Evolutionary conservation across 106 monocot species (phyloP).

Genomic region (Dendrobium nobile): DNA sequence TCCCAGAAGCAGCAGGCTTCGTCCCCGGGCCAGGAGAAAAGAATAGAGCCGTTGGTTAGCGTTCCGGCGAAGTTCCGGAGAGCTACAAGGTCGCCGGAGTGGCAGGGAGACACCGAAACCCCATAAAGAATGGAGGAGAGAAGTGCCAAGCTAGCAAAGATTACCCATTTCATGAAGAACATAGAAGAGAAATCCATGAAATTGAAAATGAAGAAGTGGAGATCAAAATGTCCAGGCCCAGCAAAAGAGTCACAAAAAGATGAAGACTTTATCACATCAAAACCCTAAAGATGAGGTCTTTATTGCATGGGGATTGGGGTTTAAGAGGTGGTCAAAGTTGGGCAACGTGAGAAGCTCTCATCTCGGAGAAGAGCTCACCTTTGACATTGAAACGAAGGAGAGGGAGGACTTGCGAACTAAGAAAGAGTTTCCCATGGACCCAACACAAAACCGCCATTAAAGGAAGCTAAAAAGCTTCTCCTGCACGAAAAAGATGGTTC

Average conservation of each 20-base stretch:
- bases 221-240: not conserved
- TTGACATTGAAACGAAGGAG: not conserved
- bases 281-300: not conserved
- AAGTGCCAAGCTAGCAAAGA: not conserved
- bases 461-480: not conserved
- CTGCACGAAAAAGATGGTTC: not conserved
- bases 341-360: not conserved
- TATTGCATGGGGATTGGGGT: slow-evolving; percentile 1
- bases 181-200: not conserved
- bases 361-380: not conserved
- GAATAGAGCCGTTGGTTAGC: slow-evolving; percentile 26
- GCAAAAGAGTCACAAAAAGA: not conserved
- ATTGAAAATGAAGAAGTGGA: not conserved
- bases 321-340: not conserved
- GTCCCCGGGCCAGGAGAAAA: slow-evolving; percentile 15
- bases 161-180: not conserved
- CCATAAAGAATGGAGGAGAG: not conserved
- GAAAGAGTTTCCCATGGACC: slow-evolving; percentile 1
- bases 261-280: not conserved
- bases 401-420: not conserved
- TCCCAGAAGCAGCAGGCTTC: slow-evolving; percentile 46
- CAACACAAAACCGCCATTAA: slow-evolving; percentile 10
- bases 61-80: slow-evolving; percentile 35
- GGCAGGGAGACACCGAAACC: slow-evolving; percentile 17
- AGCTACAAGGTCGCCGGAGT: slow-evolving; percentile 34